These are phyloP conservation scores for Osmozyma mogii DNA, from an alignment of 805 yeast species.

Conservation along the genomic window DNA sequence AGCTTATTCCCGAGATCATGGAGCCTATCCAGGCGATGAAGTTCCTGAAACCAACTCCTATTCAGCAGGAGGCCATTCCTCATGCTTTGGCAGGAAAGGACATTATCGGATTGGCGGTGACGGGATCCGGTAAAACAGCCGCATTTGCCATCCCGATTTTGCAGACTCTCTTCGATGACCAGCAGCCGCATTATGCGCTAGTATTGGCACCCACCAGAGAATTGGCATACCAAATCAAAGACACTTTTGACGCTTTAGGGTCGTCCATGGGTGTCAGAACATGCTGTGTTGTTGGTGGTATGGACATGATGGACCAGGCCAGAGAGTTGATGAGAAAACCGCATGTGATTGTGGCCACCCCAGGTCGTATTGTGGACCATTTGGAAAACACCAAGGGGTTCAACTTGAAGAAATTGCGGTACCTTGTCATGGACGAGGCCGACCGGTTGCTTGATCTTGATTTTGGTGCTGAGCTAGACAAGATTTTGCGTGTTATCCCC, in stretches of 20 bases:
- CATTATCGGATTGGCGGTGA: constrained; percentile 92
- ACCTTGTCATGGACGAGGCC: constrained; percentile 93
- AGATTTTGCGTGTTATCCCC: constrained; percentile 78
- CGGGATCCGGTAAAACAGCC: constrained; percentile 98
- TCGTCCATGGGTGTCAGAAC: constrained; percentile 86
- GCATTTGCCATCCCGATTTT: constrained; percentile 96
- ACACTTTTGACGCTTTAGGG: constrained; percentile 92
- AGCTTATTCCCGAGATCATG: constrained; percentile 67
- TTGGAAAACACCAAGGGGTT: constrained; percentile 89
- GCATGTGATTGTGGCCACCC: constrained; percentile 91
- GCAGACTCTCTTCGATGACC: constrained; percentile 85
- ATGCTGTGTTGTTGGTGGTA: constrained; percentile 90
- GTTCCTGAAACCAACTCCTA: constrained; percentile 82
- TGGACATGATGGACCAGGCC: constrained; percentile 98
- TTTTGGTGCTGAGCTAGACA: constrained; percentile 89
- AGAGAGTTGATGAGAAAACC: constrained; percentile 91
- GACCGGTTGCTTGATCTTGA: constrained; percentile 94
- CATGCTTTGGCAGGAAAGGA: constrained; percentile 86
- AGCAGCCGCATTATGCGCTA: constrained; percentile 80
- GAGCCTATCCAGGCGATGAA: constrained; percentile 74
- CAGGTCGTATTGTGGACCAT: constrained; percentile 91
- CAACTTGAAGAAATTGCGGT: constrained; percentile 67
- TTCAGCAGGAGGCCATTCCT: constrained; percentile 87
- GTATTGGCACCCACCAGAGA: constrained; percentile 85
- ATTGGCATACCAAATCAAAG: constrained; percentile 81